phyloP scores from a whole-genome alignment of 305 asterid species.

The Vinca major region DNA sequence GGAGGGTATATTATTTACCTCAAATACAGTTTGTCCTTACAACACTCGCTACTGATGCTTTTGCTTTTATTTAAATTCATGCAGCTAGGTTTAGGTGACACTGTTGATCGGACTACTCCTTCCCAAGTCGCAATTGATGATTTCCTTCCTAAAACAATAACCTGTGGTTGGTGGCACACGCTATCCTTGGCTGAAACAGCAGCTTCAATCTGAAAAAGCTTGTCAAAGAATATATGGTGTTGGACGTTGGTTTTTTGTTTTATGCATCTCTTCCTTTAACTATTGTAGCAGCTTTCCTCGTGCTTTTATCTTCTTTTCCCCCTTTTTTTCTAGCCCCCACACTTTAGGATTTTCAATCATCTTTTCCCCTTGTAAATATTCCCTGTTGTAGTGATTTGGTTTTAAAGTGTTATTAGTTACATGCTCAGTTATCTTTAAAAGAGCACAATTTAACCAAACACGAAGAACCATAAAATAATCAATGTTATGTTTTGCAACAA shows the following conservation, averaged over 20 bases:
- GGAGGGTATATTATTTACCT: too few relatives aligned
- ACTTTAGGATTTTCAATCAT: too few relatives aligned
- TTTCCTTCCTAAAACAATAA: constrained; percentile 43
- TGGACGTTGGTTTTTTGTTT: too few relatives aligned
- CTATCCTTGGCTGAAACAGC: constrained; percentile 66
- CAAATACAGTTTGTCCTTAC: too few relatives aligned
- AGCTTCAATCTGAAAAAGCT: not conserved
- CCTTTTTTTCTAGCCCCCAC: too few relatives aligned
- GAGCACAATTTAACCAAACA: not conserved
- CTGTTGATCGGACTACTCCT: constrained; percentile 70
- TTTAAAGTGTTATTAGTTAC: not conserved
- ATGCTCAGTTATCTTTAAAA: not conserved
- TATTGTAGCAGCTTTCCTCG: not conserved
- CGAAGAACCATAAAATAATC: not conserved
- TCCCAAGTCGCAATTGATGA: constrained; percentile 49
- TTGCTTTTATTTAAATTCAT: not conserved
- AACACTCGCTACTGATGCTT: too few relatives aligned
- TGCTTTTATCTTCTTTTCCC: too few relatives aligned
- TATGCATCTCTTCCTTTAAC: not conserved
- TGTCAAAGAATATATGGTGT: not conserved
- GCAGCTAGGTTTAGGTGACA: constrained; percentile 89
- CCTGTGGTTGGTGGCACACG: constrained; percentile 99
- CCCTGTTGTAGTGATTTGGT: too few relatives aligned
- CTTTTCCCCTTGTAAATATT: too few relatives aligned
- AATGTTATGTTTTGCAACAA: not conserved